Base-by-base conservation (phyloP, 345 rosid genomes). In the Rhizophora mangle region DNA sequence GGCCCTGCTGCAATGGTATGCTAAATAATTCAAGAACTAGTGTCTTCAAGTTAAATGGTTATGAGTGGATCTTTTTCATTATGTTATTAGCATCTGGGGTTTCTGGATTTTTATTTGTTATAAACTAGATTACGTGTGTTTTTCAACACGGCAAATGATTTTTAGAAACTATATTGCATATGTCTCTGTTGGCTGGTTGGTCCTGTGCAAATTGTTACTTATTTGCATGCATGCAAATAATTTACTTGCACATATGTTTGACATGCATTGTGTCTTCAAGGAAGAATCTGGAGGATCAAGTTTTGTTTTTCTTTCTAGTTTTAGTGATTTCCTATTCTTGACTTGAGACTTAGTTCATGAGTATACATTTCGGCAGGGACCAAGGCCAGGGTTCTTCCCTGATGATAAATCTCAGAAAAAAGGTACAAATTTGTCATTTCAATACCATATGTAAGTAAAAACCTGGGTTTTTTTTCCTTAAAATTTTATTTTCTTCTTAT, bases 1-100 rank as follows among this genome's bases (percentile, higher is more conserved):
- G 87, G 87, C 67, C 94, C 89, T 76, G 83, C 89, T 61, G 73
- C 87, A 49, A 83, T 95, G 99, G 99, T 95, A 88, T 67, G 89
- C 71, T 18, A 30, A 59, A 0, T 49, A 43, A 47, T 65, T 60
- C 70, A 39, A 31, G 24, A 55, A 24, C 31, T 65, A 34, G 26
- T 2, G 0, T 36, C 24, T 29, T 3, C 22, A 71, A 53, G 13
- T 55, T 62, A 70, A 16, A 57, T 19, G 30, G 20, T 70, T 30
- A 55, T 8, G 30, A 58, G 26, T 8, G 54, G n/a, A 18, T 1
- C 27, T 65, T 58, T 57, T 19, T 51, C 51, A 24, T 64, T 2
- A 68, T 60, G 20, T 56, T 59, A 60, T 10, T 36, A 22, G 27
- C 16, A 36, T 26, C 43, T 30, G 1, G 3, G 26, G 58, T 52